Conservation (phyloP, 1,139 yeast genomes). For the Hansenula anomala region DNA sequence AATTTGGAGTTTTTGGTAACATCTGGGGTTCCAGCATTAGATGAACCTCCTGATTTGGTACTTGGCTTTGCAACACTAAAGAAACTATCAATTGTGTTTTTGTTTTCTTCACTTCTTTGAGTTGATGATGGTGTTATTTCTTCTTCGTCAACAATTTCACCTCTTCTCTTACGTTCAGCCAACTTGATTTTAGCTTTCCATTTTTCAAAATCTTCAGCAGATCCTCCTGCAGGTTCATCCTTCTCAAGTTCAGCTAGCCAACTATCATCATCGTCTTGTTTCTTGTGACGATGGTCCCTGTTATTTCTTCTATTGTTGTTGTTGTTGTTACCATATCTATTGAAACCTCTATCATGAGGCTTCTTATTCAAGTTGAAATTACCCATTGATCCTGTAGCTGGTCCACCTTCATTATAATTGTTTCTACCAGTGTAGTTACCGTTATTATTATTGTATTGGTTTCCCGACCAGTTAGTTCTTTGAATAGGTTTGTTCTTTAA, state of each 20-base stretch:
- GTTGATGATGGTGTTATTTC: background rate
- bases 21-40: constrained; percentile 8
- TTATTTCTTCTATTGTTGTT: constrained; percentile 16
- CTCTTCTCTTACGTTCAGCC: constrained; percentile 50
- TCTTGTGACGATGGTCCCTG: constrained; percentile 14
- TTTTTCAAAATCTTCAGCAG: constrained; percentile 66
- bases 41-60: constrained; percentile 3
- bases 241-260: constrained; percentile 43
- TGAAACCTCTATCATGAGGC: constrained; percentile 3
- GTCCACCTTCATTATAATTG: constrained; percentile 11
- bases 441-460: constrained; percentile 4
- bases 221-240: constrained; percentile 38
- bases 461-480: constrained; percentile 7
- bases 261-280: constrained; percentile 35
- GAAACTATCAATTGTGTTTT: constrained; percentile 48
- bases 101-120: constrained; percentile 16
- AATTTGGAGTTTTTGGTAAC: constrained; percentile 38
- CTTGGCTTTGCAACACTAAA: constrained; percentile 34
- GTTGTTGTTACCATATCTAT: constrained; percentile 6
- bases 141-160: constrained; percentile 30
- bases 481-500: constrained; percentile 10
- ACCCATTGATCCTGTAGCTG: constrained; percentile 21
- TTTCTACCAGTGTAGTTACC: constrained; percentile 9
- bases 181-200: constrained; percentile 62
- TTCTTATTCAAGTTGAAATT: constrained; percentile 17